phyloP scores from a whole-genome alignment of 768 basidiomycete genomes.

The Termitomyces sp. region DNA sequence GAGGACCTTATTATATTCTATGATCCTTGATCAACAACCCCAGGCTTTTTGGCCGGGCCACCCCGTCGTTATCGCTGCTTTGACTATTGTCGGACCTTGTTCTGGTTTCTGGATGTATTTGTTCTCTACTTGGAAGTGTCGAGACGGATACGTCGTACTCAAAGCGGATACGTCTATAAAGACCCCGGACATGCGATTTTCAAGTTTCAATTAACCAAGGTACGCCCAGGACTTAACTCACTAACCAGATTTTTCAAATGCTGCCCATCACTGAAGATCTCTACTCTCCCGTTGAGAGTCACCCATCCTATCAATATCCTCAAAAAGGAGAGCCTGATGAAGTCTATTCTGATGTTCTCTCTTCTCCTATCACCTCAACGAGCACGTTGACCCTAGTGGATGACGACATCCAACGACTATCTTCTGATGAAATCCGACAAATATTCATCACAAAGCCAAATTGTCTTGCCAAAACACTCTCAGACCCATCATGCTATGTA shows the following conservation, averaged over 20 bases:
- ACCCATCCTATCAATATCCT: neutral
- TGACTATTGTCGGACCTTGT: constrained; percentile 8
- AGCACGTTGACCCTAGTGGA: constrained; percentile 11
- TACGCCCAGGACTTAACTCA: neutral
- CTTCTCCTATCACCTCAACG: constrained; percentile 9
- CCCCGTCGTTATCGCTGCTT: constrained; percentile 1
- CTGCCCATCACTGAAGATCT: neutral
- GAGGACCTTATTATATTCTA: neutral
- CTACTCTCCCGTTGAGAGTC: neutral
- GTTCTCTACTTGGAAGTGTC: neutral
- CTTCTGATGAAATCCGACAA: constrained; percentile 1
- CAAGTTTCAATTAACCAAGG: neutral
- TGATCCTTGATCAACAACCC: neutral
- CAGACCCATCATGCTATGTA: neutral
- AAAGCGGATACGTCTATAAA: constrained; percentile 2
- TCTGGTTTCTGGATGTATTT: constrained; percentile 1
- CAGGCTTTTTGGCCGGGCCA: neutral
- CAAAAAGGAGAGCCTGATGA: neutral
- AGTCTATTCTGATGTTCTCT: neutral
- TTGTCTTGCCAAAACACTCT: neutral
- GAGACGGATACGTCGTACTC: constrained; percentile 4
- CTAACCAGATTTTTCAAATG: neutral
- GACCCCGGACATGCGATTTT: neutral
- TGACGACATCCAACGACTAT: neutral
- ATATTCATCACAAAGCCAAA: constrained; percentile 11